phyloP scores from a whole-genome alignment of 2,329 filamentous ascomycete genomes.

The Neoascochyta sp. region DNA sequence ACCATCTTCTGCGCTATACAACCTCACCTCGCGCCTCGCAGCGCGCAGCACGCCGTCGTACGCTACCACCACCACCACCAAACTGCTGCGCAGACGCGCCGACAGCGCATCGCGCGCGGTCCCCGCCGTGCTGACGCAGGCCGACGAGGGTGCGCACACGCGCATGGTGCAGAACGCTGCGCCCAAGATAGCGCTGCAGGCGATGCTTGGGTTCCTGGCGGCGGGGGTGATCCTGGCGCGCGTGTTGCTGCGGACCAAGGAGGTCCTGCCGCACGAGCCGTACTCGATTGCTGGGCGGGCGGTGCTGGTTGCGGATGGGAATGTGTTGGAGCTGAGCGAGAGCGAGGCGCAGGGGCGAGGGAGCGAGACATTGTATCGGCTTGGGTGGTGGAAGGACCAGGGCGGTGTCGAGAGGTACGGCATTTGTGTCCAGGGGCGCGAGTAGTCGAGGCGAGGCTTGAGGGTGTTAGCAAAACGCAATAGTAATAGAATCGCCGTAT shows the following conservation, averaged over 20 bases:
- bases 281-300: conserved; percentile 1
- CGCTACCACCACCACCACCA: background rate
- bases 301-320: background rate
- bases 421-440: conserved; percentile 1
- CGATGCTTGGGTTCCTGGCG: conserved; percentile 1
- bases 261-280: background rate
- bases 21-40: background rate
- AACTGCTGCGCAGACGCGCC: background rate
- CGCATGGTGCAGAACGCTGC: conserved; percentile 1
- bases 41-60: background rate
- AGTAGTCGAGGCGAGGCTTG: too few species aligned
- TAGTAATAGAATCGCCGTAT: too few species aligned
- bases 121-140: conserved; percentile 1
- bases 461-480: too few species aligned
- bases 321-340: background rate
- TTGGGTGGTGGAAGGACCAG: background rate
- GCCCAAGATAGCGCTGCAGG: conserved; percentile 1
- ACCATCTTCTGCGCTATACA: background rate
- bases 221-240: background rate
- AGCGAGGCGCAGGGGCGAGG: too few species aligned
- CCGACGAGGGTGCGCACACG: background rate
- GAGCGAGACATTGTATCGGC: background rate
- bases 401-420: background rate
- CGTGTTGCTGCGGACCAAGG: background rate
- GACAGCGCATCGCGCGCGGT: background rate